A percentile compares a stretch with the other conserved stretches of the same genome.
Evolutionary conservation across 2,329 filamentous ascomycete species (phyloP).

Genomic region (Cadophora gregata): DNA sequence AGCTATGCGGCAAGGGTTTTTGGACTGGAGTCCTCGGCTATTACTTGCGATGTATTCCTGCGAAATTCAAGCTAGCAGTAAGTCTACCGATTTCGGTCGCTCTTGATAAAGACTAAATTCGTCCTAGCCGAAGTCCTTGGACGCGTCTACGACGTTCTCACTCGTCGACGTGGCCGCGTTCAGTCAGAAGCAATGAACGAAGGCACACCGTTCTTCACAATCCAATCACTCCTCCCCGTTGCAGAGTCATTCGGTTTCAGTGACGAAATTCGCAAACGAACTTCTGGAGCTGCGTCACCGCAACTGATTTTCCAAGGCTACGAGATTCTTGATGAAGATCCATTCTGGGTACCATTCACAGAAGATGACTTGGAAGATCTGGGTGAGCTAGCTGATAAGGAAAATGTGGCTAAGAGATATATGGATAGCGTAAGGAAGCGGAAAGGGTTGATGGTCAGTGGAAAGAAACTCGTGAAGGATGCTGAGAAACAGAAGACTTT

Average conservation of each 20-base stretch:
- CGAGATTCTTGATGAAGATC: slow-evolving; percentile 92
- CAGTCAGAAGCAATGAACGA: slow-evolving; percentile 92
- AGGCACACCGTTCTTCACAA: slow-evolving; percentile 95
- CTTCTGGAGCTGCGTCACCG: slow-evolving; percentile 86
- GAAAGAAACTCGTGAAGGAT: slow-evolving; percentile 76
- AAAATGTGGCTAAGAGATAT: slow-evolving; percentile 96
- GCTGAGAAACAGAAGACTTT: slow-evolving; percentile 88
- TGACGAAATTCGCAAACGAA: slow-evolving; percentile 95
- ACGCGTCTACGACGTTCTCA: slow-evolving; percentile 97
- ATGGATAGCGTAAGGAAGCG: slow-evolving; percentile 86
- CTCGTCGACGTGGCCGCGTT: slow-evolving; percentile 86
- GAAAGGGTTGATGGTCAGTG: slow-evolving; percentile 88
- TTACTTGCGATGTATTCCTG: slow-evolving; percentile 98
- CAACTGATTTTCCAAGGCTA: slow-evolving; percentile 94
- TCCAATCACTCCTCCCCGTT: slow-evolving; percentile 84
- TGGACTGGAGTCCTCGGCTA: slow-evolving; percentile 96
- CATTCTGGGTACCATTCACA: slow-evolving; percentile 96
- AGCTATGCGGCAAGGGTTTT: slow-evolving; percentile 82
- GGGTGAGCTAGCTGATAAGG: slow-evolving; percentile 88
- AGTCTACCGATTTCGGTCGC: slow-evolving; percentile 43
- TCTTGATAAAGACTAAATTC: slow-evolving; percentile 26
- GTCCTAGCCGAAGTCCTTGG: slow-evolving; percentile 83
- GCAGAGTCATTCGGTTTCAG: slow-evolving; percentile 95
- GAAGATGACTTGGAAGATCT: slow-evolving; percentile 97
- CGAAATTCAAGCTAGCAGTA: slow-evolving; percentile 93